These are phyloP conservation scores for Setaria italica DNA, from an alignment of 202 grass and related monocot species.

Conservation along the genomic window DNA sequence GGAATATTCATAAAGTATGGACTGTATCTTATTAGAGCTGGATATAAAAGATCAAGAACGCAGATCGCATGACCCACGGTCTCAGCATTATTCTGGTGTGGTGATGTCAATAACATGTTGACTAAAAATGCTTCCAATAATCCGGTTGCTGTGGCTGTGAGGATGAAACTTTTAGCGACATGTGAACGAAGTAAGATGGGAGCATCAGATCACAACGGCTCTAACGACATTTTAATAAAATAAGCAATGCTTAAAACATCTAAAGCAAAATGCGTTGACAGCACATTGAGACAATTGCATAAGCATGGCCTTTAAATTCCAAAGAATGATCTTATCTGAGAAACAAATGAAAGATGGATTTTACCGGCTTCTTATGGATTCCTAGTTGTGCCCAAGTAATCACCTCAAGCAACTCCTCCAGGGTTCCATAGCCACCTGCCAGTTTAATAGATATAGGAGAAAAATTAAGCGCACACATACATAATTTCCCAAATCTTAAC, in stretches of 20 bases:
- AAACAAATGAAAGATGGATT: neutral
- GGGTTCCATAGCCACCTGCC: conserved; percentile 90
- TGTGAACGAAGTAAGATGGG: conserved; percentile 26
- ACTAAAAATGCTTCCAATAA: conserved; percentile 35
- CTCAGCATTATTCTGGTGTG: conserved; percentile 15
- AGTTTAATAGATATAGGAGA: neutral
- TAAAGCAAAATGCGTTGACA: conserved; percentile 31
- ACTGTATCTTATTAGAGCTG: conserved; percentile 29
- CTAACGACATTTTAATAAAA: conserved; percentile 51
- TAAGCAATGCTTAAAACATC: conserved; percentile 4
- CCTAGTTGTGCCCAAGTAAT: conserved; percentile 96
- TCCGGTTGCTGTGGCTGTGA: neutral
- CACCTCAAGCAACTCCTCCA: conserved; percentile 97
- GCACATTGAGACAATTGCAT: conserved; percentile 30
- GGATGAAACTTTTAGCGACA: conserved; percentile 33
- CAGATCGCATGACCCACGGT: conserved; percentile 35
- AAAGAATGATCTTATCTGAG: neutral
- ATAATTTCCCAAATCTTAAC: neutral
- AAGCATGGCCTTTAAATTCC: conserved; percentile 9
- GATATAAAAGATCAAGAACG: conserved; percentile 45
- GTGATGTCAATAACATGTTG: conserved; percentile 22
- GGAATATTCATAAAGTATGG: conserved; percentile 42
- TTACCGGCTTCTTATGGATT: conserved; percentile 99
- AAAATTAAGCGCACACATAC: neutral
- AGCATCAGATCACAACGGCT: conserved; percentile 52